These are phyloP conservation scores for Tolypocladium cylindrosporum DNA, from an alignment of 2,329 filamentous ascomycete species.

Conservation along the genomic window DNA sequence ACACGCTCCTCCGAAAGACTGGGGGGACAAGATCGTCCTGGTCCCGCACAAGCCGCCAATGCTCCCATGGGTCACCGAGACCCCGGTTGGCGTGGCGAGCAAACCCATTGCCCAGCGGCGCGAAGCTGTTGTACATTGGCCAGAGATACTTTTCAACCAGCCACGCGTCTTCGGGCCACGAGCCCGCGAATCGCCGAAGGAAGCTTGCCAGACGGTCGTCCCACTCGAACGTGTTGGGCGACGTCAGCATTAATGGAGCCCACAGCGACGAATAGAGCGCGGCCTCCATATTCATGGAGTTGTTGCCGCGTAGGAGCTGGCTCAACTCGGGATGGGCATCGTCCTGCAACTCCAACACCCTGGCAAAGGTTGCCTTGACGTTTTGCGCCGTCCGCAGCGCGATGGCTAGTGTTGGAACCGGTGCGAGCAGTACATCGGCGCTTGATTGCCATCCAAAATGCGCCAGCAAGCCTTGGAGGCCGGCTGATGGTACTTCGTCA, in stretches of 20 bases:
- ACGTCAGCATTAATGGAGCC: constrained; percentile 51
- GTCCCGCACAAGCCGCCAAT: constrained; percentile 26
- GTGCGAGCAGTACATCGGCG: constrained; percentile 45
- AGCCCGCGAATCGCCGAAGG: constrained; percentile 32
- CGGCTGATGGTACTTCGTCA: constrained; percentile 51
- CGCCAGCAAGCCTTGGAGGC: constrained; percentile 51
- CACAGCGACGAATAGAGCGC: constrained; percentile 67
- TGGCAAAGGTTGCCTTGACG: constrained; percentile 58
- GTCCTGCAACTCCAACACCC: constrained; percentile 17
- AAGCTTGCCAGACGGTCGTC: constrained; percentile 56
- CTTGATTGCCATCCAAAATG: constrained; percentile 32
- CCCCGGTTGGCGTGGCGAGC: constrained; percentile 14
- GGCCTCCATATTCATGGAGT: constrained; percentile 35
- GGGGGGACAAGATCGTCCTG: constrained; percentile 31
- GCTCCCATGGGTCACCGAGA: constrained; percentile 19
- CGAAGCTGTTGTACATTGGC: constrained; percentile 46
- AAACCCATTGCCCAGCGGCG: constrained; percentile 15
- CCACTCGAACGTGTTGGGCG: constrained; percentile 37
- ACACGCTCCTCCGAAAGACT: constrained; percentile 19
- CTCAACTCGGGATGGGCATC: constrained; percentile 16
- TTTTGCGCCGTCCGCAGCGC: constrained; percentile 66
- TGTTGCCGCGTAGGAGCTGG: constrained; percentile 24
- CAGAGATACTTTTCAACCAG: constrained; percentile 57
- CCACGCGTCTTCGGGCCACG: constrained; percentile 55
- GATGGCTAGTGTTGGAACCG: constrained; percentile 56